A percentile compares a stretch with the other conserved stretches of the same genome.
Evolutionary conservation across 148 eudicot species (phyloP).

Genomic region (Rhododendron vialii): DNA sequence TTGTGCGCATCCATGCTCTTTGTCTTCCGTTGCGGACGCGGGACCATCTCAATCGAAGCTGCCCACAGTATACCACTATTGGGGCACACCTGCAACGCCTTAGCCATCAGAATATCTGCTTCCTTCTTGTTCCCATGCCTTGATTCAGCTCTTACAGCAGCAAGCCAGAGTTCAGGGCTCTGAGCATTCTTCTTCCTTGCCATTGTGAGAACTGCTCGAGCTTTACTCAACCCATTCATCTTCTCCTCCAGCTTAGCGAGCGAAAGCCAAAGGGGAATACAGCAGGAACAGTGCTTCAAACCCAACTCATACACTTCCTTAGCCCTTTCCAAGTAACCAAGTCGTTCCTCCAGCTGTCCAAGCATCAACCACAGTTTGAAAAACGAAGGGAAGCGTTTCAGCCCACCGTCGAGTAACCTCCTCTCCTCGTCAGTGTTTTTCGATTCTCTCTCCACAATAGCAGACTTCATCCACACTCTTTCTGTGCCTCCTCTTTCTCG

Average conservation of each 20-base stretch:
- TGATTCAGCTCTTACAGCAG: background rate
- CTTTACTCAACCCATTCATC: constrained; percentile 76
- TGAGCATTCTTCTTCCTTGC: constrained; percentile 80
- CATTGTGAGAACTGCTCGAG: constrained; percentile 77
- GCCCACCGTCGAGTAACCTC: constrained; percentile 72
- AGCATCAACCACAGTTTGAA: constrained; percentile 71
- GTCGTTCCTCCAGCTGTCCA: constrained; percentile 77
- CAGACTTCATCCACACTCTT: constrained; percentile 96
- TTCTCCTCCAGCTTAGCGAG: constrained; percentile 81
- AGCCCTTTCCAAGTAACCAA: constrained; percentile 45
- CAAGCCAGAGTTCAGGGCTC: constrained; percentile 6
- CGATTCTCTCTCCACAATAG: constrained; percentile 75
- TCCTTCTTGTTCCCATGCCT: constrained; percentile 79
- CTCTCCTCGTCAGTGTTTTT: constrained; percentile 57
- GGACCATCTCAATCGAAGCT: constrained; percentile 83
- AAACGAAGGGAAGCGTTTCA: constrained; percentile 59
- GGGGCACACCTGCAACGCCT: constrained; percentile 92
- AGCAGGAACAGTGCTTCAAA: constrained; percentile 58
- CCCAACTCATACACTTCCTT: constrained; percentile 68
- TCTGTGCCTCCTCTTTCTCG: constrained; percentile 80
- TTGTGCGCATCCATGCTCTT: constrained; percentile 29
- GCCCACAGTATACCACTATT: constrained; percentile 91
- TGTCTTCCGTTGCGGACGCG: constrained; percentile 78
- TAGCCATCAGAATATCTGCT: constrained; percentile 85
- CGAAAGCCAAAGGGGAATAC: constrained; percentile 82